Evolutionary conservation across 768 basidiomycete genomes (phyloP), one percentile per base, ranked within the genome.

Genomic region (Boletus coccyginus): DNA sequence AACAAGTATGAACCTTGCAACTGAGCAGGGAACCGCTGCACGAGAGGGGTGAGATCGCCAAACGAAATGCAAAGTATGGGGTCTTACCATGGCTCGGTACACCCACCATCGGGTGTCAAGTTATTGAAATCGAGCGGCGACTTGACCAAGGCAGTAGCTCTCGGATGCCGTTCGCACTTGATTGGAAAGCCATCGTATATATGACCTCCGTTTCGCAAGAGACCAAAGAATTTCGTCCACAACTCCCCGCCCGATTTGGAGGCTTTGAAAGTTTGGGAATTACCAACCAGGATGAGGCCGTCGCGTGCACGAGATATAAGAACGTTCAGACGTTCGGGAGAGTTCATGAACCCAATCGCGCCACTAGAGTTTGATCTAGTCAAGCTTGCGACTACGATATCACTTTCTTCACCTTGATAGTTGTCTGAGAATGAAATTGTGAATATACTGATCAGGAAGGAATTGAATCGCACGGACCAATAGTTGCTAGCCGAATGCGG

Each of bases 381-480:
- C 33, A 90, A 67, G 12, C 80, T 82, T 7, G 77, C 75, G 35
- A 90, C 71, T 27, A 90, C 83, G 46, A 90, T 83, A 47, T 88
- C 80, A 35, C 83, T 83, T 66, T 89, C 87, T 64, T 89, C 88
- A 3, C 87, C 87, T 64, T 89, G 88, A 57, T 88, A 90, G 61
- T 89, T 90, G 61, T 89, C 88, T 88, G 42, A 1, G 27, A 21
- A 31, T 24, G 7, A 13, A 17, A 31, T 33, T 24, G 3, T 62
- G 35, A 57, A 7, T n/a, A 21, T 10, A 1, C 4, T 40, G 2
- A 5, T n/a, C 10, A 43, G n/a, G 17, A 19, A 46, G 6, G 3
- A 14, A 44, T 5, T 14, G 24, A 38, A 24, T 29, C 17, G 27
- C 24, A 57, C 74, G 12, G 48, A 86, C 87, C 87, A 7, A 88